Evolutionary conservation across 495 filamentous ascomycete species (phyloP), one percentile per base, ranked within the genome.

Genomic region (Chaetomidium leptoderma): DNA sequence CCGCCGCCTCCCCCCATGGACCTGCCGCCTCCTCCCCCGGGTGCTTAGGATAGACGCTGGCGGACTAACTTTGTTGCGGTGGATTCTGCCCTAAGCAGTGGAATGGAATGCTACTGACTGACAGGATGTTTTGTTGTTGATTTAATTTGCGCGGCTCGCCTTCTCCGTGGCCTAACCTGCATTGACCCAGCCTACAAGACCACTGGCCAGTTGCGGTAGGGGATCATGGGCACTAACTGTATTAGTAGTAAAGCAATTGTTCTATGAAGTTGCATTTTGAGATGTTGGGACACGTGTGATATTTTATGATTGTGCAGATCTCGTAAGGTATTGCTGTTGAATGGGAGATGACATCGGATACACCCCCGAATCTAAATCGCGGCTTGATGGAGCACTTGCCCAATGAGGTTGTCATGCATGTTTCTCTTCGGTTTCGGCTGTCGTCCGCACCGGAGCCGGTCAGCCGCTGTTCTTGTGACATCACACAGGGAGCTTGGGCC

Each of bases 1-100:
- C 88, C 88, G 43, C 88, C 89, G 1, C 88, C 86, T 47, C 86
- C 87, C 54, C 88, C 88, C 5, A 85, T 82, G 68, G 88, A 92
- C 59, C 81, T 85, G 66, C 86, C 87, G 35, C 88, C 88, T 21
- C 88, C 88, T 16, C 87, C 88, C 14, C 87, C 82, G 9, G 78
- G 79, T 55, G 74, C 73, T 53, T 83, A 78, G 47, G 47, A 17
- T n/a, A 39, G 21, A 48, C 24, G 19, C 13, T 17, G 24, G 36
- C 16, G 36, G 9, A 60, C 39, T 49, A 58, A 64, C 43, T 26
- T 21, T 13, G 40, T 36, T 53, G 36, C 35, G 43, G 10, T 43
- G 37, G 26, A 23, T 13, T 33, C 6, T 35, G 39, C 36, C 7
- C 51, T 40, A 54, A 36, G 39, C 43, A 50, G 46, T 48, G 46